Evolutionary conservation across 768 basidiomycete species (phyloP), one percentile per base, ranked within the genome.

Genomic region (Boletus rubropictus): DNA sequence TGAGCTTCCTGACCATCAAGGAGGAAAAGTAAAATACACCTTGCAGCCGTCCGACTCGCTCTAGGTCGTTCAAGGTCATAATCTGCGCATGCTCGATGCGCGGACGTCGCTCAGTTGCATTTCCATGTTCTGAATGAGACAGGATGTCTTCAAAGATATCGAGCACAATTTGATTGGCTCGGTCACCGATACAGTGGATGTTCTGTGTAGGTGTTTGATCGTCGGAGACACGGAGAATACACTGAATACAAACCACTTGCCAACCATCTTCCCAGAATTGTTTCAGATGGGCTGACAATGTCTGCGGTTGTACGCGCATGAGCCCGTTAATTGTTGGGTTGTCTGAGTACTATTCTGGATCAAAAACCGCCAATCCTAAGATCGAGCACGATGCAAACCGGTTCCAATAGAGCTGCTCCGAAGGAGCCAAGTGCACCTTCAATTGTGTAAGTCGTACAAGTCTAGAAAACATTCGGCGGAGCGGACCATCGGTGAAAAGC

Each of bases 11-110:
- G 32, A 15, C 24, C 14, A 31, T 27, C 1, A 20, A 14, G 4
- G 17, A 15, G 20, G 28, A 46, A 24, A 24, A 31, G 15, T 7
- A 36, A 25, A 7, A 62, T 79, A 31, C 49, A 86, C 92, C 81
- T 56, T 89, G 90, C 10, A 96, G 74, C 41, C 66, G 72, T 27
- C 82, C 86, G 18, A 82, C 73, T 8, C 90, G 74, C 45, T 75
- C 62, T 14, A 98, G 57, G 63, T 97, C 95, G 1, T 75, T 69
- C 6, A 61, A 65, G 3, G 79, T 77, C 69, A 98, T 72, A 39
- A 96, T 91, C 63, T 98, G 95, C 0, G 92, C 86, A 65, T 98
- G 95, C 61, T 98, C 95, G 8, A 96, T 82, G 34, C 95, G 75
- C 1, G 90, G 85, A 10, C 93, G 74, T 63, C 80, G 77, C 42